Evolutionary conservation across 106 monocot genomes (phyloP), one percentile per base, ranked within the genome.

Genomic region (Hemerocallis citrina): DNA sequence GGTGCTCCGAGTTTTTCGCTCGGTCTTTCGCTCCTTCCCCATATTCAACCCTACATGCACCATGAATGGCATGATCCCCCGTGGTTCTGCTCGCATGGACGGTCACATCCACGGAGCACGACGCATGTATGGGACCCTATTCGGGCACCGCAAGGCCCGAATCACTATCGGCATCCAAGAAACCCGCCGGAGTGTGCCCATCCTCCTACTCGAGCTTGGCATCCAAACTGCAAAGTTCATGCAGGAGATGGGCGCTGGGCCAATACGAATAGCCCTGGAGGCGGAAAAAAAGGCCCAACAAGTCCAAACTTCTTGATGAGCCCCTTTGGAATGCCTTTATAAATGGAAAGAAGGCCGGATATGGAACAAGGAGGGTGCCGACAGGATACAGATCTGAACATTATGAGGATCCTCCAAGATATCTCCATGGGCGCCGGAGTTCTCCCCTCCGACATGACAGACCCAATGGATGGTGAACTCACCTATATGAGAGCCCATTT

Each of bases 361-460:
- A 79, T 49, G 84, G 81, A 1, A 36, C 77, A 25, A 62, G 84
- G 48, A 44, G 91, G 44, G 91, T 91, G 30, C 79, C 87, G 8
- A 70, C 67, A n/a, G 19, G 81, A 91, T 17, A 27, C 16, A n/a
- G 91, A 98, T 62, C 74, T 91, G 24, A 47, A 42, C 33, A 70
- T 91, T 2, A 81, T 98, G 87, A 78, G 79, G 79, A 68, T 88
- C 37, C 72, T 98, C 29, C 77, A 81, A 15, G 84, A 81, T 0
- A 76, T 78, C 29, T 96, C 95, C 16, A 80, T 91, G 81, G 96
- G 96, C 34, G 96, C 96, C 66, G 91, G 95, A 11, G 95, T 96
- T 24, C 79, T 96, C 4, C 95, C 95, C 1, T 52, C 42, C 27
- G 71, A 67, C 29, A 59, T 55, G 37, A 61, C 68, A 6, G 65